Base-by-base conservation (phyloP, 345 rosid genomes). In the Crucihimalaya himalaica region DNA sequence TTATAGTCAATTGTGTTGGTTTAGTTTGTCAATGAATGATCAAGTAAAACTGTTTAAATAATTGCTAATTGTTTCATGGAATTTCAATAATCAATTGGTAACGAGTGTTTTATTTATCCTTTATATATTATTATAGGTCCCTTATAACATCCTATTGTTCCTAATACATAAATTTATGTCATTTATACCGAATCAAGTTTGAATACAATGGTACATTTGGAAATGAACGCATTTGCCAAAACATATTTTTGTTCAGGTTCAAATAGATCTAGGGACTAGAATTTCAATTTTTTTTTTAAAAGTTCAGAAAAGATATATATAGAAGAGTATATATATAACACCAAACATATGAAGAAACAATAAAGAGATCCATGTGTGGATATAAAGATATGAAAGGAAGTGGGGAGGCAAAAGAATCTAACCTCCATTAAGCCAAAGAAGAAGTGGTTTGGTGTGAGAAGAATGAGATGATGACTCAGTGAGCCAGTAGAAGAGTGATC, bases 361-460 rank as follows among this genome's bases (percentile, higher is more conserved):
- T 19, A 34, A 18, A 66, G 31, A 51, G 2, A 60, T 32, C 5
- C 13, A 48, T 66, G 19, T 31, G 20, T 23, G 11, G 15, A 13
- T 35, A 21, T 19, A 19, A 43, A 50, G 5, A 46, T 39, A 31
- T 31, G 15, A 34, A 46, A 16, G 8, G 32, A 64, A 14, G 21
- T 1, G 34, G 6, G 1, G 23, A 37, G 4, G 13, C 4, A 23
- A 34, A 37, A 19, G 6, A 75, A 39, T 82, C 82, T 80, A 74
- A 91, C 98, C 97, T 88, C 97, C 97, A 82, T 91, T 94, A 82
- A 94, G 97, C 98, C 97, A 94, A 34, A 94, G 93, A 79, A 91
- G 80, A 46, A 94, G 96, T 25, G 98, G 98, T 68, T 89, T 91
- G 16, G 71, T 74, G 52, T 74, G 66, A 21, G 93, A 85, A 56